Percentiles rank a stretch among this genome's conserved stretches.
phyloP scores from a whole-genome alignment of 2,329 filamentous ascomycete species.

The Chrysosporium keratinophilum region DNA sequence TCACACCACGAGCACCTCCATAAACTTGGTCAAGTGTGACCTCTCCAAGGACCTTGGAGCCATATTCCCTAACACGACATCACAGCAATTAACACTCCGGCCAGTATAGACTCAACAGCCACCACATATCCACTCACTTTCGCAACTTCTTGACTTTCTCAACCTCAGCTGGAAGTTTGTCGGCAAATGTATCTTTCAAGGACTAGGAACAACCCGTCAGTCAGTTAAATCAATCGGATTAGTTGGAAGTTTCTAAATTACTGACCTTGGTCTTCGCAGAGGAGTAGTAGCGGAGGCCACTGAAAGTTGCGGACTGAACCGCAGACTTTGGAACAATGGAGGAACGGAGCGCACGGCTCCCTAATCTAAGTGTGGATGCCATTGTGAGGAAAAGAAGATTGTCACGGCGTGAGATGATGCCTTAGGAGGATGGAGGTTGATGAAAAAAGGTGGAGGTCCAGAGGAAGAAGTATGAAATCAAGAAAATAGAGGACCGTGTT shows the following conservation, averaged over 20 bases:
- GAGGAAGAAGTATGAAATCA: neutral
- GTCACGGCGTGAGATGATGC: slow-evolving; percentile 15
- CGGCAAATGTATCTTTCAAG: slow-evolving; percentile 96
- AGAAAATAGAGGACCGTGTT: neutral
- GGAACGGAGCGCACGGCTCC: slow-evolving; percentile 70
- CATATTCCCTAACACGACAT: slow-evolving; percentile 60
- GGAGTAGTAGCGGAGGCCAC: slow-evolving; percentile 80
- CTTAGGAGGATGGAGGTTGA: slow-evolving; percentile 10
- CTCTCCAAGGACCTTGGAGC: slow-evolving; percentile 90
- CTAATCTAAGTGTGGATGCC: slow-evolving; percentile 73
- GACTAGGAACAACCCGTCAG: slow-evolving; percentile 47
- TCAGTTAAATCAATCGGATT: slow-evolving; percentile 15
- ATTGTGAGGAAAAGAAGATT: slow-evolving; percentile 38
- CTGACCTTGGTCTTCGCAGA: slow-evolving; percentile 73
- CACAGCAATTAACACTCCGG: neutral
- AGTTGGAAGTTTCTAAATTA: slow-evolving; percentile 15
- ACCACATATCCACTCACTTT: slow-evolving; percentile 51
- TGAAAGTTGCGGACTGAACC: slow-evolving; percentile 63
- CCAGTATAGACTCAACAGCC: neutral
- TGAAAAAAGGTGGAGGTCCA: neutral
- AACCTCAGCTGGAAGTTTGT: slow-evolving; percentile 88
- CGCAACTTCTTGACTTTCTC: slow-evolving; percentile 98
- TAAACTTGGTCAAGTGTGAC: slow-evolving; percentile 99
- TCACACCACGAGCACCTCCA: slow-evolving; percentile 97
- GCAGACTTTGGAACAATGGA: slow-evolving; percentile 57